These are phyloP conservation scores for Poa annua DNA, from an alignment of 176 grass and related monocot genomes.

Conservation along the genomic window DNA sequence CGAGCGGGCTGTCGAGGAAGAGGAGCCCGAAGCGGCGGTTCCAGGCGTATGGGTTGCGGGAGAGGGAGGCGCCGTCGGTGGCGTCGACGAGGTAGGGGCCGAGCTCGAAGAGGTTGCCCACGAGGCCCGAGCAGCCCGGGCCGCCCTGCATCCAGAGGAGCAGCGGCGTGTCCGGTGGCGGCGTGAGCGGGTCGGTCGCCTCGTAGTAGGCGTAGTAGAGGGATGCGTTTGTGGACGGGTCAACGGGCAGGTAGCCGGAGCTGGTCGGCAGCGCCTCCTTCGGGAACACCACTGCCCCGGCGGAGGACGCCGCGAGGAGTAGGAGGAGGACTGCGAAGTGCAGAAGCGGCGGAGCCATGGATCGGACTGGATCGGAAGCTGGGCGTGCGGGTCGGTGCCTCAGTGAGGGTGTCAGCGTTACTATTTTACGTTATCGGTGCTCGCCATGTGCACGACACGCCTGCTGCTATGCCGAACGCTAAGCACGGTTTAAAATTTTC, in stretches of 20 bases:
- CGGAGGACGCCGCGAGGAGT: not conserved
- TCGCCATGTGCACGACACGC: no score
- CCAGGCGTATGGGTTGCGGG: conserved; percentile 55
- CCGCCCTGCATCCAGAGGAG: conserved; percentile 72
- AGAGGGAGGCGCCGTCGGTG: conserved; percentile 13
- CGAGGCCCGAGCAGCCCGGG: conserved; percentile 54
- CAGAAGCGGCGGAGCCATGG: not conserved
- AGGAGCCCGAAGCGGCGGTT: conserved; percentile 61
- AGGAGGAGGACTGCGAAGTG: not conserved
- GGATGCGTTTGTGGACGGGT: conserved; percentile 7
- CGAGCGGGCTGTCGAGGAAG: conserved; percentile 70
- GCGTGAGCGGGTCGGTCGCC: conserved; percentile 39
- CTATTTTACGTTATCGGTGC: no score
- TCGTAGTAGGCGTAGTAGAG: conserved; percentile 76
- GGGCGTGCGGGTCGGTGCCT: not conserved
- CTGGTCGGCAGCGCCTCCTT: conserved; percentile 44
- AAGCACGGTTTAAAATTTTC: no score
- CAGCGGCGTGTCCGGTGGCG: conserved; percentile 37
- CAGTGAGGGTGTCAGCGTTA: not conserved
- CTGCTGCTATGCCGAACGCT: no score
- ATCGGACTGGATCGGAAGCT: not conserved
- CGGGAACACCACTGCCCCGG: conserved; percentile 22
- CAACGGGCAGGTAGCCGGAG: conserved; percentile 59
- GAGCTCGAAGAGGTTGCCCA: conserved; percentile 58
- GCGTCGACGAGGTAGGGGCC: conserved; percentile 51